Evolutionary conservation across 768 basidiomycete species (phyloP).

Genomic region (Lactarius trivialis): DNA sequence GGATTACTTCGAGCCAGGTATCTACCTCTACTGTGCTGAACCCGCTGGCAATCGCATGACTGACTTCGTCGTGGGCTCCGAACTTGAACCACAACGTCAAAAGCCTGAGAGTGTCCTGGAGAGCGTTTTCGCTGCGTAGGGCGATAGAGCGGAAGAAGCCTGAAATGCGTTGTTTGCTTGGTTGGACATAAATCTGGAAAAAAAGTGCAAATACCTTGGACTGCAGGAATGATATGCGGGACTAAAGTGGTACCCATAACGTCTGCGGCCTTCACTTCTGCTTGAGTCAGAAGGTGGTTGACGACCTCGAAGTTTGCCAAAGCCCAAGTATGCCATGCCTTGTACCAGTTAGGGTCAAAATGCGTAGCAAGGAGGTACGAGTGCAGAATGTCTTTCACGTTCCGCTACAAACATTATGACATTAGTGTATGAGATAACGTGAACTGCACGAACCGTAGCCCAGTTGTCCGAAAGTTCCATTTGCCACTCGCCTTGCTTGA

Average conservation of each 20-base stretch:
- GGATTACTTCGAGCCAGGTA: slow-evolving; percentile 98
- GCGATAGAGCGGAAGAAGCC: slow-evolving; percentile 96
- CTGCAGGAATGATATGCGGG: slow-evolving; percentile 83
- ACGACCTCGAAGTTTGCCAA: slow-evolving; percentile 95
- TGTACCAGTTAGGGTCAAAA: slow-evolving; percentile 95
- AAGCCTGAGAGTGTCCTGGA: slow-evolving; percentile 90
- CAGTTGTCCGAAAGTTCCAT: slow-evolving; percentile 72
- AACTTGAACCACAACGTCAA: slow-evolving; percentile 98
- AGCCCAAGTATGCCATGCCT: slow-evolving; percentile 99
- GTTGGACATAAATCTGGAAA: not conserved
- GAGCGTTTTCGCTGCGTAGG: slow-evolving; percentile 79
- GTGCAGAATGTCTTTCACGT: slow-evolving; percentile 74
- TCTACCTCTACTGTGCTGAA: slow-evolving; percentile 89
- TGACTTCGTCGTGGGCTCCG: slow-evolving; percentile 85
- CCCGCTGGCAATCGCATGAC: slow-evolving; percentile 79
- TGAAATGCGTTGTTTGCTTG: slow-evolving; percentile 28
- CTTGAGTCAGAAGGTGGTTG: slow-evolving; percentile 64
- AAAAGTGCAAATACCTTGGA: slow-evolving; percentile 54
- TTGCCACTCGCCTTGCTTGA: slow-evolving; percentile 96
- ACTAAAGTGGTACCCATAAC: slow-evolving; percentile 59
- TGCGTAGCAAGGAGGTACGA: slow-evolving; percentile 84
- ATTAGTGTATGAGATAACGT: not conserved
- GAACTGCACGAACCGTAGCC: slow-evolving; percentile 52
- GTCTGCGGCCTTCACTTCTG: slow-evolving; percentile 48
- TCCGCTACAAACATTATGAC: slow-evolving; percentile 43